Conservation (phyloP, 2,329 filamentous ascomycete species). For the Trichoderma lentiforme region DNA sequence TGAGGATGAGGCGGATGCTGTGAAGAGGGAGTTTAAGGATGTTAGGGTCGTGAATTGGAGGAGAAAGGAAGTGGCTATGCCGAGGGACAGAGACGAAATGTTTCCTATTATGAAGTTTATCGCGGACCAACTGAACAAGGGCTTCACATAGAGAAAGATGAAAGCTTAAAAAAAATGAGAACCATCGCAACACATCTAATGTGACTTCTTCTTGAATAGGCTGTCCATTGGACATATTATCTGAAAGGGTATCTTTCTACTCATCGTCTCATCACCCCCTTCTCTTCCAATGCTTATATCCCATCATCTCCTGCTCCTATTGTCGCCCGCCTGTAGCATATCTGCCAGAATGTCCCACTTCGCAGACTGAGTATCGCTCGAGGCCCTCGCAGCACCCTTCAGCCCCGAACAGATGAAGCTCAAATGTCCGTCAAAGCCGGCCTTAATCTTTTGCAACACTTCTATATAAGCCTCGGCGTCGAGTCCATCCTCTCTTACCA, state of each 20-base stretch:
- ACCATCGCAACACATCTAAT: background rate
- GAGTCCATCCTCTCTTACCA: conserved; percentile 32
- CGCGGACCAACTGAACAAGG: conserved; percentile 54
- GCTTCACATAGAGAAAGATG: background rate
- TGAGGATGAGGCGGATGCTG: conserved; percentile 57
- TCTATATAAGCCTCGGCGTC: conserved; percentile 45
- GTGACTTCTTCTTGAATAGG: background rate
- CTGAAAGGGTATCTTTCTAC: conserved; percentile 26
- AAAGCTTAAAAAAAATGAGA: background rate
- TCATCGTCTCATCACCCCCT: conserved; percentile 24
- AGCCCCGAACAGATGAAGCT: conserved; percentile 71
- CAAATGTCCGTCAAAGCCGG: conserved; percentile 62
- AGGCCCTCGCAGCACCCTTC: conserved; percentile 70
- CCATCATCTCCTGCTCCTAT: conserved; percentile 22
- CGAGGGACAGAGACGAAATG: conserved; percentile 79
- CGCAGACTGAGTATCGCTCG: conserved; percentile 55
- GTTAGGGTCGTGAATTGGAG: conserved; percentile 68
- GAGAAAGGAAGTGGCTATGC: conserved; percentile 74
- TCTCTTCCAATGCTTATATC: background rate
- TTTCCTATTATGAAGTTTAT: conserved; percentile 85
- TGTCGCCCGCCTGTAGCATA: conserved; percentile 59
- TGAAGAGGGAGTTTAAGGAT: conserved; percentile 64
- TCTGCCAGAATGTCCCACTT: conserved; percentile 82
- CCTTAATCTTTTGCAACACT: conserved; percentile 54
- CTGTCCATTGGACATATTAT: background rate